Evolutionary conservation across 2,329 filamentous ascomycete species (phyloP).

Genomic region (Fusarium sp.): DNA sequence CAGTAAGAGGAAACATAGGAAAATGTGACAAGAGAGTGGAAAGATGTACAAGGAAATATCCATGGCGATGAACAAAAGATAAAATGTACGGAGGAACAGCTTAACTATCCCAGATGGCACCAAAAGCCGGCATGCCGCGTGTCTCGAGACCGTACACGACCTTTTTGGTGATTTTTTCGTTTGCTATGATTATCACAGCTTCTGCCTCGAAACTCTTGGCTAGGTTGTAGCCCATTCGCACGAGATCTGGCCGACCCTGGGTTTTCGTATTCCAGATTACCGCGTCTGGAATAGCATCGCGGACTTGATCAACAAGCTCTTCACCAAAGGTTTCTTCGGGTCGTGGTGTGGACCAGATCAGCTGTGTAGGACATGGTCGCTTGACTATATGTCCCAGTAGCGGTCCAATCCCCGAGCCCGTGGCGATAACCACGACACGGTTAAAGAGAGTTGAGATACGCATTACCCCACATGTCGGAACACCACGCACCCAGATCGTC

Average conservation of each 20-base stretch:
- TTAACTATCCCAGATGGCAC: slow-evolving; percentile 76
- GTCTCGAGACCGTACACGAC: slow-evolving; percentile 76
- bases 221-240: slow-evolving; percentile 63
- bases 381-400: slow-evolving; percentile 69
- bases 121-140: slow-evolving; percentile 74
- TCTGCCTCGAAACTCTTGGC: slow-evolving; percentile 68
- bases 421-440: slow-evolving; percentile 73
- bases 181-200: slow-evolving; percentile 79
- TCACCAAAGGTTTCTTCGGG: slow-evolving; percentile 72
- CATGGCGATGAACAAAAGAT: background rate
- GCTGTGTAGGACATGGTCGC: slow-evolving; percentile 62
- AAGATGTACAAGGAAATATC: slow-evolving; percentile 12
- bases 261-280: slow-evolving; percentile 74
- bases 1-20: background rate
- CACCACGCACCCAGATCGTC: slow-evolving; percentile 74
- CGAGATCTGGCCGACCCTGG: slow-evolving; percentile 68
- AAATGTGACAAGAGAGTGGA: background rate
- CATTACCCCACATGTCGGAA: slow-evolving; percentile 74
- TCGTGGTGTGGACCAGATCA: slow-evolving; percentile 75
- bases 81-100: slow-evolving; percentile 4
- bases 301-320: slow-evolving; percentile 66
- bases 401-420: slow-evolving; percentile 79
- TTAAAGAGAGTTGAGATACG: slow-evolving; percentile 74
- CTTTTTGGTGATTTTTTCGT: slow-evolving; percentile 73
- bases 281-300: slow-evolving; percentile 67